phyloP scores from a whole-genome alignment of 257 asterid genomes.

The Rehmannia glutinosa region DNA sequence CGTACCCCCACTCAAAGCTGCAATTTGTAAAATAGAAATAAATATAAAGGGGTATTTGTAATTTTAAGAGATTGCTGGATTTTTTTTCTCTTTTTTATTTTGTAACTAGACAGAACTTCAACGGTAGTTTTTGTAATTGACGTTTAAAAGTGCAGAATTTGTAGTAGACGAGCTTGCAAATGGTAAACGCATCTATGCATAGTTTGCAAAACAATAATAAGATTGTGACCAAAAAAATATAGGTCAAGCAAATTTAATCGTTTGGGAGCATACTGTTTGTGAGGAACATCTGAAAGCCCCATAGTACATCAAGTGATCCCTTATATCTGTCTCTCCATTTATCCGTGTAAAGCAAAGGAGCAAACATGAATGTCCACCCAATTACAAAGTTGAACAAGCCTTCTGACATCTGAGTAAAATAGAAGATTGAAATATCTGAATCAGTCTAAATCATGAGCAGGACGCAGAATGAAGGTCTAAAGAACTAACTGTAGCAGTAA shows the following conservation, averaged over 20 bases:
- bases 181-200: not conserved
- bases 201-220: not conserved
- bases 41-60: no score
- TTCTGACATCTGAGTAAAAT: slow-evolving; percentile 70
- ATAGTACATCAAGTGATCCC: slow-evolving; percentile 73
- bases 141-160: not conserved
- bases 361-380: slow-evolving; percentile 90
- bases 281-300: slow-evolving; percentile 93
- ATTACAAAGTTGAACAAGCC: slow-evolving; percentile 93
- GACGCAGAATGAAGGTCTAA: not conserved
- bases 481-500: not conserved
- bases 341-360: slow-evolving; percentile 90
- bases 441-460: slow-evolving; percentile 8
- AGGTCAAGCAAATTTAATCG: not conserved
- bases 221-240: no score
- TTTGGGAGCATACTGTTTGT: slow-evolving; percentile 71
- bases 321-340: slow-evolving; percentile 58
- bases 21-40: no score
- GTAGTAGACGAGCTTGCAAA: not conserved
- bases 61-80: no score
- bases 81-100: no score
- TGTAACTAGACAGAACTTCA: no score
- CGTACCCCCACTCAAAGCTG: no score
- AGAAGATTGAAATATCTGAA: slow-evolving; percentile 10
- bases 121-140: not conserved